A percentile compares a stretch with the other conserved stretches of the same genome.
Evolutionary conservation across 1,139 yeast genomes (phyloP).

Genomic region (Kodamaea ohmeri): DNA sequence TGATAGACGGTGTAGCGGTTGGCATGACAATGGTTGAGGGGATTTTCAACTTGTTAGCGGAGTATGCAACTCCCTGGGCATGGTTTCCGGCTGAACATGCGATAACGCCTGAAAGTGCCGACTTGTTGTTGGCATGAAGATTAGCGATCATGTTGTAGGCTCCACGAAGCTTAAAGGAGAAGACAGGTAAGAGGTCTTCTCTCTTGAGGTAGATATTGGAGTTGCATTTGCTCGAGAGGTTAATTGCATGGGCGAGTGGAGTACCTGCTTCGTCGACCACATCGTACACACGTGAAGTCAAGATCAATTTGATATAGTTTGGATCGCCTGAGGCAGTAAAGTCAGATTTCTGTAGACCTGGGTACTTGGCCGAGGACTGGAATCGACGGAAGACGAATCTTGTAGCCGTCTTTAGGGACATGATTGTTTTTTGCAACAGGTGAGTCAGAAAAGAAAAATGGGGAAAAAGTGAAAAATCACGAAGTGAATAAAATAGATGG

Average conservation of each 20-base stretch:
- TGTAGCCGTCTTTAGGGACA: neutral
- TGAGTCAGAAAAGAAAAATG: neutral
- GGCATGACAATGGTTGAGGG: constrained; percentile 99
- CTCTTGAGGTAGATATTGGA: constrained; percentile 77
- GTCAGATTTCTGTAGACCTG: constrained; percentile 53
- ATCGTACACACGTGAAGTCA: constrained; percentile 92
- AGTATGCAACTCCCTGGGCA: constrained; percentile 97
- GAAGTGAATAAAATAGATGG: neutral
- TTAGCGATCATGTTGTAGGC: constrained; percentile 97
- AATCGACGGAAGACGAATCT: neutral
- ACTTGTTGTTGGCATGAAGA: constrained; percentile 53
- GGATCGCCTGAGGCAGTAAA: constrained; percentile 65
- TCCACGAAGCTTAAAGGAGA: constrained; percentile 93
- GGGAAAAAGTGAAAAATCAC: neutral
- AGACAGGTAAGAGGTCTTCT: constrained; percentile 92
- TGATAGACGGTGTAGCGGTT: constrained; percentile 91
- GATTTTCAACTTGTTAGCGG: constrained; percentile 78
- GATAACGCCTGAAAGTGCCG: constrained; percentile 82
- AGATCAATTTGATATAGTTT: constrained; percentile 85
- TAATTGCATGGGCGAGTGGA: constrained; percentile 75
- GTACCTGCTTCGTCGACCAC: constrained; percentile 78
- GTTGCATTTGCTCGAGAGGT: constrained; percentile 68
- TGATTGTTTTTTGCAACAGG: too few relatives aligned
- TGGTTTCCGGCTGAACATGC: constrained; percentile 99
- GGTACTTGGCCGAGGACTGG: constrained; percentile 23